These are phyloP conservation scores for Didymella arachidicola DNA, from an alignment of 2,329 filamentous ascomycete species.

Conservation along the genomic window DNA sequence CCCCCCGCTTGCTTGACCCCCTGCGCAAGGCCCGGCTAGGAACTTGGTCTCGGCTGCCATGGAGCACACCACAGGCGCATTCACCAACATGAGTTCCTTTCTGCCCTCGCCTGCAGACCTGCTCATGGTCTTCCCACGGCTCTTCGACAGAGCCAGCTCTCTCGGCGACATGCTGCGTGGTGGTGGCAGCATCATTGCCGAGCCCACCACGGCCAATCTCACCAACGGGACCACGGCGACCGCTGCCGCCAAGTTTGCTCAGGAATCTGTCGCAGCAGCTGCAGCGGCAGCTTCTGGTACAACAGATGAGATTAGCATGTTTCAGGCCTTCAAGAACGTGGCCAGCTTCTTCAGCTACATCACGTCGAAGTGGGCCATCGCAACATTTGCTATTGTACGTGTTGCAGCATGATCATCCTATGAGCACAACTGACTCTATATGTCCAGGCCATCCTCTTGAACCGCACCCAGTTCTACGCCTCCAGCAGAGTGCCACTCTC, in stretches of 20 bases:
- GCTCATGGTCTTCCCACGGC: slow-evolving; percentile 72
- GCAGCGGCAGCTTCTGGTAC: slow-evolving; percentile 45
- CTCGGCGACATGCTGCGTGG: slow-evolving; percentile 65
- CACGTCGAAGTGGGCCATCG: slow-evolving; percentile 76
- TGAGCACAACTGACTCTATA: slow-evolving; percentile 7
- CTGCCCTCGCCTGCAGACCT: slow-evolving; percentile 72
- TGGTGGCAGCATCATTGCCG: slow-evolving; percentile 67
- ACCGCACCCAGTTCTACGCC: slow-evolving; percentile 92
- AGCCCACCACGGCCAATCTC: slow-evolving; percentile 61
- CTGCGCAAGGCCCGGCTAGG: slow-evolving; percentile 1
- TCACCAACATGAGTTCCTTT: slow-evolving; percentile 48
- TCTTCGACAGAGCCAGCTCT: slow-evolving; percentile 73
- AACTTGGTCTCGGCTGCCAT: slow-evolving; percentile 22
- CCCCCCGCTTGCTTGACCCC: slow-evolving; percentile 1
- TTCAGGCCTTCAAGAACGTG: slow-evolving; percentile 69
- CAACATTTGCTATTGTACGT: slow-evolving; percentile 78
- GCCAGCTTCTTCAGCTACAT: slow-evolving; percentile 86
- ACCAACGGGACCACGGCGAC: slow-evolving; percentile 52
- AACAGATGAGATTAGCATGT: slow-evolving; percentile 52
- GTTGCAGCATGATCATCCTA: background rate
- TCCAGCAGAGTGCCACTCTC: slow-evolving; percentile 83
- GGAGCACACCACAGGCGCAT: slow-evolving; percentile 33
- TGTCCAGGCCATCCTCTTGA: slow-evolving; percentile 77
- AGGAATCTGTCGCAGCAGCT: slow-evolving; percentile 55
- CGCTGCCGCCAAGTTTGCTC: slow-evolving; percentile 51